Conservation (phyloP, 257 asterid genomes). For the Solanum lycopersicoides region DNA sequence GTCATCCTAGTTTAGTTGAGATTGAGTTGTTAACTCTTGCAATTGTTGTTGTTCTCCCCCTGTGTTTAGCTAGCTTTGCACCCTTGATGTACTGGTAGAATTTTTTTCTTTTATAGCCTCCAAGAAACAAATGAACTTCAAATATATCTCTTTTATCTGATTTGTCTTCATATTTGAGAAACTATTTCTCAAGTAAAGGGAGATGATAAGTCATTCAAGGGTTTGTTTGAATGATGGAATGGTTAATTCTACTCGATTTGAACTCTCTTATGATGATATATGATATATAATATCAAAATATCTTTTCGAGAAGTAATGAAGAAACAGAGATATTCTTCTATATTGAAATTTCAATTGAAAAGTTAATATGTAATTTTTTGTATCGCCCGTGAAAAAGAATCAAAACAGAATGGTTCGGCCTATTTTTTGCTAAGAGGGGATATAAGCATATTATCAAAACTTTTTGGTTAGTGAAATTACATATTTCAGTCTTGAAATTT, state of each 20-base stretch:
- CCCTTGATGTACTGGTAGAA: background rate
- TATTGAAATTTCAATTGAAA: too few relatives aligned
- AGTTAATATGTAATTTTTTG: background rate
- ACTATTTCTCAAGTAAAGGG: background rate
- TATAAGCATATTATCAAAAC: too few relatives aligned
- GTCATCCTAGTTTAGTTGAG: background rate
- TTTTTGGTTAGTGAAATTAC: background rate
- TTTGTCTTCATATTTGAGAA: background rate
- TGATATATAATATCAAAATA: too few relatives aligned
- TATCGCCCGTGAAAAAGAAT: too few relatives aligned
- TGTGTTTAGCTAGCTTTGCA: background rate
- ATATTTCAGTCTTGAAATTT: background rate
- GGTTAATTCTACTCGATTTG: too few relatives aligned
- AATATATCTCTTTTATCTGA: background rate
- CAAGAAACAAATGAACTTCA: background rate
- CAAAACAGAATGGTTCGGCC: too few relatives aligned
- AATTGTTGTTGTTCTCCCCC: background rate
- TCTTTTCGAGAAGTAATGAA: background rate
- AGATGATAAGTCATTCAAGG: background rate
- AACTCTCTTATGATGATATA: background rate
- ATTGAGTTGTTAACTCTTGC: too few relatives aligned
- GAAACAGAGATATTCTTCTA: too few relatives aligned
- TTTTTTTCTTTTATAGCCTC: background rate
- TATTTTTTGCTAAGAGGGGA: background rate
- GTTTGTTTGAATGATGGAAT: background rate